Evolutionary conservation across 495 filamentous ascomycete genomes (phyloP), one percentile per base, ranked within the genome.

Genomic region (Talaromyces liani): DNA sequence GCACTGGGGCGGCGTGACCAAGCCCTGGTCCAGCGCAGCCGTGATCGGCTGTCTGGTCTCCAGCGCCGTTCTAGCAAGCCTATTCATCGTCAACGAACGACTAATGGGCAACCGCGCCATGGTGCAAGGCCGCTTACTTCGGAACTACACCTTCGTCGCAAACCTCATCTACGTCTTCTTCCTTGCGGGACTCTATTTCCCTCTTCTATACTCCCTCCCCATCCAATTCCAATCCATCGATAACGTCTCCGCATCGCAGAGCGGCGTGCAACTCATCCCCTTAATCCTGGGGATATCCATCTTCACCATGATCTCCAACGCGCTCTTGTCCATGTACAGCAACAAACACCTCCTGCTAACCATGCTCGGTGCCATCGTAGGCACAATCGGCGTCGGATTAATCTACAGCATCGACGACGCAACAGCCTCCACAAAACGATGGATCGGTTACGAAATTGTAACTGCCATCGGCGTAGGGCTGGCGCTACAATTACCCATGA

Each of bases 331-430:
- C 1, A 65, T 75, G 1, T 72, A 84, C 36, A 88, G 90, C 18
- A 41, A 16, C 1, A 89, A 91, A 68, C 90, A 91, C 72, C 79
- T 83, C 1, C 88, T 88, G 2, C 85, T 87, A 65, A 82, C 88
- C 73, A 76, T 87, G 22, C 49, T 77, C 10, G 79, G 83, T 3
- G 71, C 80, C 10, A 72, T 80, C 9, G 55, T 91, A 6, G 69
- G 74, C 10, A 64, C 85, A 0, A 72, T 91, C 60, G 91, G 89
- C 25, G 78, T 80, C 7, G 91, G 87, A 0, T 76, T 94, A 6
- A 69, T 91, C 12, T 83, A 79, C 4, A 88, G 81, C 5, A 84
- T 86, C 58, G 66, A 77, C 27, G 63, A 70, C 36, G 36, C 36
- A 0, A 64, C 73, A 10, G 85, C 81, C 5, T 59, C 73, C 6